Base-by-base conservation (phyloP, 805 yeast species). In the Clavispora carvajalis region DNA sequence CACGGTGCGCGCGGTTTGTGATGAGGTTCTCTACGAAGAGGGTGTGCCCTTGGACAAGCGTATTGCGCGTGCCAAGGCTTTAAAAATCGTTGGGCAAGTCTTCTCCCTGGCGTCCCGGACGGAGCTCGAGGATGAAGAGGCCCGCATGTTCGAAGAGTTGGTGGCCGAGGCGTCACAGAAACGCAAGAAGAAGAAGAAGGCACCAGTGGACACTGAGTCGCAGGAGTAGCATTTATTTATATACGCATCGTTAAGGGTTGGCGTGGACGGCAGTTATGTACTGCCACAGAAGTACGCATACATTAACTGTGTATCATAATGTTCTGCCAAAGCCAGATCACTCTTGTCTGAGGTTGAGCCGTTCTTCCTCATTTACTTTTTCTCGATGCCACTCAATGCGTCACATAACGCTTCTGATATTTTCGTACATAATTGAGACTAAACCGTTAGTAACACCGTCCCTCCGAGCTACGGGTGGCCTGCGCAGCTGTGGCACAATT, bases 71-170 rank as follows among this genome's bases (percentile, higher is more conserved):
- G 93, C 93, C 5, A 79, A 76, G 48, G 75, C 79, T 2, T 60
- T 85, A 54, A 62, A 73, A 23, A 48, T 79, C 13, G 65, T 85
- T 45, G 93, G 91, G 4, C 72, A 68, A 18, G 81, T 81, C 12
- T 85, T 85, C 60, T 62, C 66, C 17, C 63, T 67, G 22, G 74
- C 82, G 0, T 69, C 74, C 36, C 71, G 95, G 59, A 74, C 83
- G 7, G 77, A 79, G 44, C 79, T 69, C 25, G 90, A 84, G 54
- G 87, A 77, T 42, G 85, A 78, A 53, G 93, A 84, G 49, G 87
- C 87, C 3, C 77, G 84, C 48, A 72, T 85, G 7, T 85, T 85
- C 54, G 95, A 85, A 62, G 85, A 82, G 46, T 62, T 82, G 39
- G 82, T 80, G 15, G 73, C 73, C 5, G 73, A 69, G 46, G 70